phyloP scores from a whole-genome alignment of 148 eudicot genomes.

The Chenopodium quinoa region DNA sequence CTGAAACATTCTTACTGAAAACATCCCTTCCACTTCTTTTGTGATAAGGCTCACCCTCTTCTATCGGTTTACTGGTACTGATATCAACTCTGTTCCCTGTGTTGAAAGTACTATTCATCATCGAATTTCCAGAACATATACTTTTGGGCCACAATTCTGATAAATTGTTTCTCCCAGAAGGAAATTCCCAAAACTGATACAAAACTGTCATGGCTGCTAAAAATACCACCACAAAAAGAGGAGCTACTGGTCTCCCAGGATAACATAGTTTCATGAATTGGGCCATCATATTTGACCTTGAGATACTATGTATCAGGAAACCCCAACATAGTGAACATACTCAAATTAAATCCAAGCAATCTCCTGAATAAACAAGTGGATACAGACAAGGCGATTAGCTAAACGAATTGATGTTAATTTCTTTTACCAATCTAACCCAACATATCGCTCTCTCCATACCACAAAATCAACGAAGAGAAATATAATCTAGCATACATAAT shows the following conservation, averaged over 20 bases:
- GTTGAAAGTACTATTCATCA: background rate
- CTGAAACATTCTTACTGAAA: constrained; percentile 14
- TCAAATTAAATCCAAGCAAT: background rate
- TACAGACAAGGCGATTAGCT: background rate
- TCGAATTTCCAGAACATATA: background rate
- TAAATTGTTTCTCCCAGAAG: constrained; percentile 18
- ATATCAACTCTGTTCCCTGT: constrained; percentile 5
- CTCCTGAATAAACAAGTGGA: background rate
- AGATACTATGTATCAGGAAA: background rate
- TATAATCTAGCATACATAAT: background rate
- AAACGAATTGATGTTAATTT: background rate
- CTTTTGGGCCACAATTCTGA: constrained; percentile 6
- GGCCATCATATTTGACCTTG: constrained; percentile 16
- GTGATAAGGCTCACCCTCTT: background rate
- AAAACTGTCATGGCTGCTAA: constrained; percentile 29
- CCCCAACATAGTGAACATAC: background rate
- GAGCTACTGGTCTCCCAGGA: constrained; percentile 20
- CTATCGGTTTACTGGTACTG: constrained; percentile 2
- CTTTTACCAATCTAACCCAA: background rate
- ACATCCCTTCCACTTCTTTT: constrained; percentile 15
- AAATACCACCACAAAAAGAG: constrained; percentile 32
- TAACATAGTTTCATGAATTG: background rate
- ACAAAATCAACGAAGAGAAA: background rate
- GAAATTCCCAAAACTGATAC: constrained; percentile 34
- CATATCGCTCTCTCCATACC: background rate